A percentile compares a stretch with the other conserved stretches of the same genome.
Evolutionary conservation across 306 rosid species (phyloP).

Genomic region (Psophocarpus tetragonolobus): DNA sequence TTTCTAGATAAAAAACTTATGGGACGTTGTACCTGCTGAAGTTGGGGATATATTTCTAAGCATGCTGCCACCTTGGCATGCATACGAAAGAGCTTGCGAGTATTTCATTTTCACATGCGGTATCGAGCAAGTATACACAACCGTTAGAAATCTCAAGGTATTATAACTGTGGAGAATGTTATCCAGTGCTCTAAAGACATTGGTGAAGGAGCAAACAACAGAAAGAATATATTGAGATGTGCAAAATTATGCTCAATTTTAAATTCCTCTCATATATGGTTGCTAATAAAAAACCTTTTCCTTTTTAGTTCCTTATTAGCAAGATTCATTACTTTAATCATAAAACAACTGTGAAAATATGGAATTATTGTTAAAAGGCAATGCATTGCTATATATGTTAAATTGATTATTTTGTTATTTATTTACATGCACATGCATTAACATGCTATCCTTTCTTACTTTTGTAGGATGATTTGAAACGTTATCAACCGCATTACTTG

Average conservation of each 20-base stretch:
- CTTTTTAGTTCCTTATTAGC: no score
- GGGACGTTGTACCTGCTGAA: conserved; percentile 80
- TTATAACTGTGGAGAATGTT: not conserved
- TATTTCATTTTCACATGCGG: conserved; percentile 81
- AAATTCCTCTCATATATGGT: no score
- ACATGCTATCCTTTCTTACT: conserved; percentile 10
- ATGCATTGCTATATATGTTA: not conserved
- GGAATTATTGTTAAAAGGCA: not conserved
- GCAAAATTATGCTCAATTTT: no score
- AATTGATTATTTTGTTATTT: conserved; percentile 10
- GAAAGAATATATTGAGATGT: no score
- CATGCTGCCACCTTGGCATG: conserved; percentile 99
- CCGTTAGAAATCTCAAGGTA: conserved; percentile 87
- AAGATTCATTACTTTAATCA: no score
- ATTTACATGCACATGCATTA: conserved; percentile 14
- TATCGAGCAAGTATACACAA: conserved; percentile 79
- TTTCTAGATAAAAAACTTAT: conserved; percentile 67
- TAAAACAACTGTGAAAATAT: no score
- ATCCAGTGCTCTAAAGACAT: no score
- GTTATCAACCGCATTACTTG: conserved; percentile 76
- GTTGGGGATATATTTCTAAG: conserved; percentile 90
- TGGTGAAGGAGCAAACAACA: no score
- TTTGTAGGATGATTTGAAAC: conserved; percentile 67
- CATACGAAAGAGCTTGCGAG: conserved; percentile 89
- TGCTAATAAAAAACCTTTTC: no score